Base-by-base conservation (phyloP, 306 rosid genomes). In the Quercus wislizeni region DNA sequence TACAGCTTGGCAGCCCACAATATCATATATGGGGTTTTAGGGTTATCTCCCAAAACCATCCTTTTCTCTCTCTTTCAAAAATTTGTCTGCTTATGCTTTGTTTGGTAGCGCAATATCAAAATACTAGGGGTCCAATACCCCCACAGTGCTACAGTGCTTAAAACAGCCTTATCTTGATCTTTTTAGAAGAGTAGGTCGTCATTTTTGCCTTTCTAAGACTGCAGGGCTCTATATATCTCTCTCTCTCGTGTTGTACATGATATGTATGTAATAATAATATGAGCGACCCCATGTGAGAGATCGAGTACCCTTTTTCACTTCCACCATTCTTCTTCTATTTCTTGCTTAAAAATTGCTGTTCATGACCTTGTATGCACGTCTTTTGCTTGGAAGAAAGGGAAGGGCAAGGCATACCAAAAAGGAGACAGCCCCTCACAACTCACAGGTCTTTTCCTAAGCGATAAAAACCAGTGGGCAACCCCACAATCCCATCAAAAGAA, bases 1-100 rank as follows among this genome's bases (percentile, higher is more conserved):
- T 77, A 83, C 89, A 75, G 71, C 87, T 84, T 78, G 86, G 77
- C 89, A 86, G 92, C 97, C 93, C 97, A 92, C 97, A 92, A 83
- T 84, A 92, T 90, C 78, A 63, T 19, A 23, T 58, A 31, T 69
- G 76, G 20, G 58, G 76, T 80, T 74, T 62, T 77, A 82, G 65
- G 72, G 73, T 72, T 49, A n/a, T 61, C 74, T 10, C 71, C 79
- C 84, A 74, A 88, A 83, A 83, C 92, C 84, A 75, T 86, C 79
- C 17, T 35, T 82, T 33, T 74, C 52, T 52, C 27, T 59, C 75
- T 69, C 68, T 78, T 80, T 75, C 58, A 75, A 20, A 54, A 58
- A 4, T 77, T 86, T 88, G 92, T 85, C 90, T 58, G 15, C 41
- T 84, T 71, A 65, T 49, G 62, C 52, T 56, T 86, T 81, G 85